A percentile compares a stretch with the other conserved stretches of the same genome.
These are phyloP conservation scores for Sisymbrium altissimum DNA, from an alignment of 345 rosid genomes.

Conservation along the genomic window DNA sequence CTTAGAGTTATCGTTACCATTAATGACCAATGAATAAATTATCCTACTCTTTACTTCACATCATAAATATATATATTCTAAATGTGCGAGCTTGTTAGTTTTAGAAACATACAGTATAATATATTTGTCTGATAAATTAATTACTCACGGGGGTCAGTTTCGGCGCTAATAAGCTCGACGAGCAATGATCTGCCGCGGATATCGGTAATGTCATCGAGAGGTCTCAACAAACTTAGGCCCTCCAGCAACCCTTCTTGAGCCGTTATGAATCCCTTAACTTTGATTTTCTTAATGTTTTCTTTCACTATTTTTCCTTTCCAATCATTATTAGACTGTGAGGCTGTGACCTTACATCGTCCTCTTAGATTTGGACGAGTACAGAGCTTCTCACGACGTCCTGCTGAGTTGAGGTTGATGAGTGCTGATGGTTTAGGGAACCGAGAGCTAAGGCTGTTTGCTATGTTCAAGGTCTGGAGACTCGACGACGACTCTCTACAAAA, in stretches of 20 bases:
- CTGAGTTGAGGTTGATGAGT: not conserved
- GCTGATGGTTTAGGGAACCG: slow-evolving; percentile 18
- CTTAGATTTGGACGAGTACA: not conserved
- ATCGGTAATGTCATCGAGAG: slow-evolving; percentile 18
- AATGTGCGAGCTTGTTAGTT: not conserved
- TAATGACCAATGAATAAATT: not conserved
- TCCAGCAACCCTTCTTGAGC: slow-evolving; percentile 15
- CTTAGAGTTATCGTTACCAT: not conserved
- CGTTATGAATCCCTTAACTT: slow-evolving; percentile 23
- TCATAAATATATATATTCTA: not conserved
- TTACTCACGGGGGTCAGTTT: slow-evolving; percentile 9
- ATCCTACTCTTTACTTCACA: not conserved
- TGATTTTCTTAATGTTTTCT: not conserved
- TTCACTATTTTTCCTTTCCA: not conserved
- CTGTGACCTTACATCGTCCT: slow-evolving; percentile 21
- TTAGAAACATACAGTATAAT: not conserved
- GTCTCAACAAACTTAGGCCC: not conserved
- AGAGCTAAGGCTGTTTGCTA: slow-evolving; percentile 7
- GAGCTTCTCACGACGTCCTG: not conserved
- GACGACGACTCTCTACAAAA: slow-evolving; percentile 22
- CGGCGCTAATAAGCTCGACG: slow-evolving; percentile 24
- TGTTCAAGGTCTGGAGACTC: slow-evolving; percentile 14
- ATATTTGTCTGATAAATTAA: not conserved
- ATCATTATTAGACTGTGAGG: slow-evolving; percentile 6
- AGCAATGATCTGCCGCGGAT: slow-evolving; percentile 21